Conservation (phyloP, 2,329 filamentous ascomycete species). For the Thielaviopsis euricoi region DNA sequence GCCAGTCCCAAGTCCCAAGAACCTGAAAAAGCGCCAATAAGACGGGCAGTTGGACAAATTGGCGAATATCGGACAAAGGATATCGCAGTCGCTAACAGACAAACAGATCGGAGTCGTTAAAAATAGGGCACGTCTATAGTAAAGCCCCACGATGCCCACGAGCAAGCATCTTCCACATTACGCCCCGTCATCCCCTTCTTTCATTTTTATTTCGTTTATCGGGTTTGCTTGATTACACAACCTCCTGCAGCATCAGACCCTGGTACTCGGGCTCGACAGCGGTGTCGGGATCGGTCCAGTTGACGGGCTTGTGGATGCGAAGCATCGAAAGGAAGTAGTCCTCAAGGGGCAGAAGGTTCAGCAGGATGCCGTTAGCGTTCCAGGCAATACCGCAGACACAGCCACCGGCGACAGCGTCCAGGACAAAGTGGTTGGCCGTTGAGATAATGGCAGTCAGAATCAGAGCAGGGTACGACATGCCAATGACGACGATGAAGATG, state of each 20-base stretch:
- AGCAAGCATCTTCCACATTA: background rate
- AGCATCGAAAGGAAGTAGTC: conserved; percentile 50
- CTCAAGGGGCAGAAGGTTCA: conserved; percentile 49
- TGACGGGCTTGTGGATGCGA: conserved; percentile 47
- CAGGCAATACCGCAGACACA: conserved; percentile 49
- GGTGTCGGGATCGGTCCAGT: conserved; percentile 22
- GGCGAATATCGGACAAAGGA: background rate
- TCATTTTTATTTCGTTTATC: background rate
- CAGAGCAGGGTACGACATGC: conserved; percentile 45
- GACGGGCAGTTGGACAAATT: background rate
- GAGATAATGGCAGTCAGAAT: conserved; percentile 54
- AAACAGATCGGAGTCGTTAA: background rate
- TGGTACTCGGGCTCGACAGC: conserved; percentile 21
- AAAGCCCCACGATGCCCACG: background rate
- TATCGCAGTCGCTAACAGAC: background rate
- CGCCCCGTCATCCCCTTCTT: background rate
- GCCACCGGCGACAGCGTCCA: conserved; percentile 54
- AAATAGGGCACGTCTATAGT: background rate
- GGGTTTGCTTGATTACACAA: conserved; percentile 1
- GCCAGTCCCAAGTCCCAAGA: background rate
- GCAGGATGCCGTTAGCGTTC: conserved; percentile 34
- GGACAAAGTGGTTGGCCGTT: conserved; percentile 57
- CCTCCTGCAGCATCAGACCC: conserved; percentile 13
- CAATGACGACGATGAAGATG: conserved; percentile 26
- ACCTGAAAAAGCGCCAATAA: no score